Base-by-base conservation (phyloP, 116 monocot genomes). In the Thalassia testudinum region DNA sequence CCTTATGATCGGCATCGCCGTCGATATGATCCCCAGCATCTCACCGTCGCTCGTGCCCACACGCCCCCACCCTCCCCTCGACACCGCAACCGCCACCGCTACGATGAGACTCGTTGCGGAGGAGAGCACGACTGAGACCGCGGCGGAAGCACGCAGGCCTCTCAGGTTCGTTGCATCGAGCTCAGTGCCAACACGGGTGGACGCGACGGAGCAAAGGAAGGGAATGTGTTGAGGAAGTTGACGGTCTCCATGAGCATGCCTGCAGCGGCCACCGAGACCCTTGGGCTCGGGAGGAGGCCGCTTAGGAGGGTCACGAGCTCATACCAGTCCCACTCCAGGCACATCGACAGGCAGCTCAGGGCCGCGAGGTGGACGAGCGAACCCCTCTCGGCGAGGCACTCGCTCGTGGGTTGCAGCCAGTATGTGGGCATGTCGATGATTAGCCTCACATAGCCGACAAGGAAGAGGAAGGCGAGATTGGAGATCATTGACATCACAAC, bases 311-410 rank as follows among this genome's bases (percentile, higher is more conserved):
- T n/a, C n/a, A n/a, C n/a, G n/a, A n/a, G n/a, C n/a, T n/a, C n/a
- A n/a, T n/a, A n/a, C n/a, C n/a, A n/a, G n/a, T n/a, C n/a, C n/a
- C n/a, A 81, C 24, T 81, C 76, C 22, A 82, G 57, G 53, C 82
- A 82, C 24, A 80, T 68, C 22, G 75, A 80, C 11, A 65, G 29
- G 64, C 75, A 80, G 62, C 75, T 75, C 5, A 57, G 66, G 1
- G 57, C 38, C n/a, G n/a, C n/a, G n/a, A n/a, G n/a, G n/a, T n/a
- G n/a, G n/a, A n/a, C n/a, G n/a, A n/a, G n/a, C n/a, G n/a, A n/a
- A n/a, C n/a, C n/a, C n/a, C n/a, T n/a, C n/a, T n/a, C n/a, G n/a
- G n/a, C n/a, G n/a, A n/a, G n/a, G n/a, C n/a, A n/a, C n/a, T n/a
- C n/a, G n/a, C n/a, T n/a, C n/a, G n/a, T n/a, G n/a, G n/a, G n/a